Base-by-base conservation (phyloP, 768 basidiomycete genomes). In the Termitomyces sp. region DNA sequence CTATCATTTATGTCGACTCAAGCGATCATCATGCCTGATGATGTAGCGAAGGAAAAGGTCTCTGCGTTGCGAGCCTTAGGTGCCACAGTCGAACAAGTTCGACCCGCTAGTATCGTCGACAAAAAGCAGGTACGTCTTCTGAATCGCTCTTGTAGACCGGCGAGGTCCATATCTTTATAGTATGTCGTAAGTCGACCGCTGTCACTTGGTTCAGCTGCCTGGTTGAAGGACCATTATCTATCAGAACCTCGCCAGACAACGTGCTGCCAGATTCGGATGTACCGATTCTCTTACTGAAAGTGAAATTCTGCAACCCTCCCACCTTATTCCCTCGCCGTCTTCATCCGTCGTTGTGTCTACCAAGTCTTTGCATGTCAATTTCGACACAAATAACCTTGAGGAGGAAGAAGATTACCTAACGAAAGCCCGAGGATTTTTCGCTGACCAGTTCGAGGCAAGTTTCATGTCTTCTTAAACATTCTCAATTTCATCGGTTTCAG, bases 31-130 rank as follows among this genome's bases (percentile, higher is more conserved):
- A 89, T 92, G 83, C 91, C 91, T 0, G 89, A 93, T 62, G 91
- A 94, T 65, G 85, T 96, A 34, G 89, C 92, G 0, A 81, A 86
- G 55, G 96, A 99, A 71, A 99, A 99, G 66, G 86, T 94, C 2
- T 85, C 88, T 61, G 86, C 91, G 0, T 73, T 98, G 19, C 76
- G 80, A 55, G 84, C 88, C 2, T 82, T 98, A 0, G 96, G 96
- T 6, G 95, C 95, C 0, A 76, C 83, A n/a, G 90, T 98, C 1
- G 89, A 92, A 65, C 81, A 89, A 52, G 93, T 95, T 28, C 79
- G 93, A n/a, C 93, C 94, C 4, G 90, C 92, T 4, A 96, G 94
- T 63, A 98, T 98, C 59, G 89, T 99, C 12, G 96, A 98, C 74
- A 92, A 93, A 72, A 94, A 93, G 68, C 94, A 97, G 82, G 91